These are phyloP conservation scores for Cucumis hystrix DNA, from an alignment of 306 rosid species.

Conservation along the genomic window DNA sequence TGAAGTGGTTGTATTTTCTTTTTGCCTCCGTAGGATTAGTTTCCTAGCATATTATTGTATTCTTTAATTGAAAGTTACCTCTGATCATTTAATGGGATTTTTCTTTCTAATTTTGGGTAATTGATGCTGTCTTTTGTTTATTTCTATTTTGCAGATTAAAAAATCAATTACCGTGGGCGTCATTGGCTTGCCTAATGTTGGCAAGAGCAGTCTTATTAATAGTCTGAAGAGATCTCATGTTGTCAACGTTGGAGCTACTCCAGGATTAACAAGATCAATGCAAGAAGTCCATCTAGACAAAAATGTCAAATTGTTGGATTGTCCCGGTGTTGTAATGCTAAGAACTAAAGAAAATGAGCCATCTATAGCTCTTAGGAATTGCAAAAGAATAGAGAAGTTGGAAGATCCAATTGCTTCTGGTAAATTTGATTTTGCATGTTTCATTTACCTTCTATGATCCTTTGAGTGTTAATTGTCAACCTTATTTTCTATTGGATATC, in stretches of 20 bases:
- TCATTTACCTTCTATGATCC: background rate
- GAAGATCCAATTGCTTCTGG: constrained; percentile 92
- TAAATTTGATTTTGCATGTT: constrained; percentile 10
- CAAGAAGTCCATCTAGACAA: constrained; percentile 89
- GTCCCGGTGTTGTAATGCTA: constrained; percentile 96
- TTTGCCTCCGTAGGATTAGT: background rate
- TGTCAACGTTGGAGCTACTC: constrained; percentile 77
- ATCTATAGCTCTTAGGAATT: constrained; percentile 63
- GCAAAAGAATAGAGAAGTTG: constrained; percentile 88
- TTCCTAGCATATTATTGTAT: background rate
- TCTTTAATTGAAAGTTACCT: background rate
- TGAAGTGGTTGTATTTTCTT: background rate
- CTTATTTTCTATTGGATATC: background rate
- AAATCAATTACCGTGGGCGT: constrained; percentile 87
- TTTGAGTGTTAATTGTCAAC: background rate
- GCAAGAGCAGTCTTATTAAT: constrained; percentile 91
- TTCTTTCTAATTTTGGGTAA: background rate
- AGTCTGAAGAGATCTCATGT: constrained; percentile 70
- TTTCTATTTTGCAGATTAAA: constrained; percentile 51
- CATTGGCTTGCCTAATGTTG: constrained; percentile 93
- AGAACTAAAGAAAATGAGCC: constrained; percentile 47
- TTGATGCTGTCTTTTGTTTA: constrained; percentile 5
- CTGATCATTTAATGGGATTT: background rate
- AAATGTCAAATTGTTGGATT: constrained; percentile 76
- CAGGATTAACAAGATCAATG: constrained; percentile 81